These are phyloP conservation scores for Pyrenophora teres DNA, from an alignment of 2,329 filamentous ascomycete genomes.

Conservation along the genomic window DNA sequence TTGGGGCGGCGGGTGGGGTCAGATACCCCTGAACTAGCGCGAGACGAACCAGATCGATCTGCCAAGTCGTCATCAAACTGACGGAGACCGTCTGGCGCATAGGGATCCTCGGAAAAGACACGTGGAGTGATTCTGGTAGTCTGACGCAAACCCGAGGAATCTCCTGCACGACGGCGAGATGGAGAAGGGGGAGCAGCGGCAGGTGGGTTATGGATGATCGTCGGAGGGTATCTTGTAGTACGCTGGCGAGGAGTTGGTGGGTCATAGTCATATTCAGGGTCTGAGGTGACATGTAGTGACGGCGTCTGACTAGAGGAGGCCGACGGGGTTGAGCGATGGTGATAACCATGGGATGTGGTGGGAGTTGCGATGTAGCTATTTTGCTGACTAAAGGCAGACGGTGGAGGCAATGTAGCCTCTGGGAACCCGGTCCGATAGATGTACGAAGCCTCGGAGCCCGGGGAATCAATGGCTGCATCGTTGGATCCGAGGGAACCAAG, in stretches of 20 bases:
- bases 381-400: constrained; percentile 18
- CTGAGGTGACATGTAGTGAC: constrained; percentile 38
- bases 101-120: constrained; percentile 11
- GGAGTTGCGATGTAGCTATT: constrained; percentile 28
- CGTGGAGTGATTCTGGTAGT: constrained; percentile 28
- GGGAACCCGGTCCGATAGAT: constrained; percentile 40
- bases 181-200: constrained; percentile 23
- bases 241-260: constrained; percentile 27
- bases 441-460: constrained; percentile 39
- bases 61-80: constrained; percentile 28
- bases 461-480: constrained; percentile 35
- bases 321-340: constrained; percentile 35
- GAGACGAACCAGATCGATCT: constrained; percentile 25
- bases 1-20: constrained; percentile 30
- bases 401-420: constrained; percentile 31
- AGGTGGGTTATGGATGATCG: constrained; percentile 37
- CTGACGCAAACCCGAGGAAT: constrained; percentile 25
- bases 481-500: constrained; percentile 29
- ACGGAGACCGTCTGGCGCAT: constrained; percentile 15
- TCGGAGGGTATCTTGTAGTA: constrained; percentile 25
- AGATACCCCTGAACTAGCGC: constrained; percentile 25
- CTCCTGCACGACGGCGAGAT: constrained; percentile 17
- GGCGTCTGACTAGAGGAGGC: constrained; percentile 37
- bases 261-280: constrained; percentile 39
- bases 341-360: constrained; percentile 25